These are phyloP conservation scores for Stramenopiles sp. DNA, from an alignment of 352 stramenopile species.

Conservation along the genomic window DNA sequence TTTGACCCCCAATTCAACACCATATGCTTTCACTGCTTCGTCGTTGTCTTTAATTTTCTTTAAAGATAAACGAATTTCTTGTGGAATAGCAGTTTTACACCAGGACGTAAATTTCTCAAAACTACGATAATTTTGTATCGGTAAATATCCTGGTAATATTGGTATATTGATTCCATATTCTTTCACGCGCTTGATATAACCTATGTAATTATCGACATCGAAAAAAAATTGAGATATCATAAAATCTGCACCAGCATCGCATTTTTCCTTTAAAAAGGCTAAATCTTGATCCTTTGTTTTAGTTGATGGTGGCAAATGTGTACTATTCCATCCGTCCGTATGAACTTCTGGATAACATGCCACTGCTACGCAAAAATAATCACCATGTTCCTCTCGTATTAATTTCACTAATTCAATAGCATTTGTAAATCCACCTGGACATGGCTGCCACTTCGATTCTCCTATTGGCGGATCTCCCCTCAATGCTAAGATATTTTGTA, in stretches of 20 bases:
- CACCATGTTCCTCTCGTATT: conserved; percentile 76
- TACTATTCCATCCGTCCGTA: background rate
- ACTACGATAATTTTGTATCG: conserved; percentile 34
- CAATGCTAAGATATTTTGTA: conserved; percentile 94
- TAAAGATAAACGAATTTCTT: conserved; percentile 23
- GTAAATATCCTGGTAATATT: conserved; percentile 96
- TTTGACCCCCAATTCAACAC: conserved; percentile 74
- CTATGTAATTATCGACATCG: conserved; percentile 75
- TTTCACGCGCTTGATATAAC: conserved; percentile 74
- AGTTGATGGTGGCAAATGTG: conserved; percentile 14
- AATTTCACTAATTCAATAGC: conserved; percentile 87
- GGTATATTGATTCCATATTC: conserved; percentile 70
- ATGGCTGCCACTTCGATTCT: conserved; percentile 54
- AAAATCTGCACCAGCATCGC: conserved; percentile 89
- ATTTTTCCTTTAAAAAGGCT: conserved; percentile 87
- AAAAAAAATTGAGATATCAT: conserved; percentile 99
- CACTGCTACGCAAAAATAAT: conserved; percentile 87
- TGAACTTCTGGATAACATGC: conserved; percentile 95
- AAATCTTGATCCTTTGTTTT: conserved; percentile 73
- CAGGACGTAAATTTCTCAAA: background rate
- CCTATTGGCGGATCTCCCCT: conserved; percentile 80
- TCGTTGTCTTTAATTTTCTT: conserved; percentile 84
- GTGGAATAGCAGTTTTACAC: background rate
- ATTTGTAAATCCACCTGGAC: conserved; percentile 21
- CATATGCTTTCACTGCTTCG: conserved; percentile 81